These are phyloP conservation scores for Monoraphidium neglectum DNA, from an alignment of 139 green algal species.

Conservation along the genomic window DNA sequence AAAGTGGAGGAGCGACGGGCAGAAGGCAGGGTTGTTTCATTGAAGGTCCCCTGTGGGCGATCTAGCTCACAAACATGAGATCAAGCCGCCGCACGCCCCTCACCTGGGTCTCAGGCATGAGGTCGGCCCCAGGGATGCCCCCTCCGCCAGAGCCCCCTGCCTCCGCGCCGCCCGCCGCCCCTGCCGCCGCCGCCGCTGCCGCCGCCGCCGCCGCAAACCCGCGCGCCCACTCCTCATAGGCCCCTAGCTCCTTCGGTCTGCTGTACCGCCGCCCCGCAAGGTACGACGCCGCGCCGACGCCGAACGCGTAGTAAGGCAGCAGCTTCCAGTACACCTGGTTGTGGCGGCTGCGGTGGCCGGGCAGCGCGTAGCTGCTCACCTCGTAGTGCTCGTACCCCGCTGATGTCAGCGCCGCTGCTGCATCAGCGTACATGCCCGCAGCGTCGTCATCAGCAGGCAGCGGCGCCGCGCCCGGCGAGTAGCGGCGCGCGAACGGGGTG, in stretches of 20 bases:
- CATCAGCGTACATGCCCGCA: slow-evolving; percentile 80
- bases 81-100: too few relatives aligned
- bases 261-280: slow-evolving; percentile 66
- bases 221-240: slow-evolving; percentile 77
- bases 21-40: too few relatives aligned
- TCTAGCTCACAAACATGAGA: too few relatives aligned
- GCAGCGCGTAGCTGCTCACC: slow-evolving; percentile 85
- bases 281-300: slow-evolving; percentile 87
- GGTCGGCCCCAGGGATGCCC: too few relatives aligned
- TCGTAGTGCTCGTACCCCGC: slow-evolving; percentile 96
- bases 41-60: too few relatives aligned
- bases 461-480: slow-evolving; percentile 50
- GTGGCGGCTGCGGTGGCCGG: slow-evolving; percentile 79
- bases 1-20: too few relatives aligned
- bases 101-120: too few relatives aligned
- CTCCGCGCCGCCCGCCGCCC: not conserved
- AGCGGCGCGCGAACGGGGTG: slow-evolving; percentile 90
- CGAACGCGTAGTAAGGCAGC: slow-evolving; percentile 85
- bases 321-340: slow-evolving; percentile 92
- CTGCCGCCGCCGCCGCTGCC: too few relatives aligned
- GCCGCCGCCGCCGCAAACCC: slow-evolving; percentile 24
- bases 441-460: slow-evolving; percentile 70
- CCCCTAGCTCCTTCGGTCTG: slow-evolving; percentile 69
- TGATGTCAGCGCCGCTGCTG: slow-evolving; percentile 52
- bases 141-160: not conserved